Conservation (phyloP, 352 stramenopile genomes). For the Globisporangium solare region DNA sequence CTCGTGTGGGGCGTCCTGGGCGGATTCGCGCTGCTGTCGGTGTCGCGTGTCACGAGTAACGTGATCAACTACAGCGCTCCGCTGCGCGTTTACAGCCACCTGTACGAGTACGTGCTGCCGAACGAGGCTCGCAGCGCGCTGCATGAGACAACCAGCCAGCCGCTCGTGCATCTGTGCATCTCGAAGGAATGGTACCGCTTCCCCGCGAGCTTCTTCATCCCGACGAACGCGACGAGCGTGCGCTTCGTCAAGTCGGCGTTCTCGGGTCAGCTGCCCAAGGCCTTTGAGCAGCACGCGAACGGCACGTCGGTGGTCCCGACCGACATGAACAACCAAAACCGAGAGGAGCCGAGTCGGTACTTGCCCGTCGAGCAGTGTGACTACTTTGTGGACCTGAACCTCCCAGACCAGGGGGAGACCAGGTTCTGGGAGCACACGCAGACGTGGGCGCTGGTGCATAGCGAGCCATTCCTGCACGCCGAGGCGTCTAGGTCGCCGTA, state of each 20-base stretch:
- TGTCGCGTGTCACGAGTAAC: conserved; percentile 60
- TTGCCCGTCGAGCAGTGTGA: conserved; percentile 74
- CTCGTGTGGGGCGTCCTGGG: conserved; percentile 41
- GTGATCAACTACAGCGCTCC: conserved; percentile 70
- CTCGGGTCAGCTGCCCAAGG: conserved; percentile 91
- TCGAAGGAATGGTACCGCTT: conserved; percentile 98
- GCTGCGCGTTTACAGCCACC: conserved; percentile 63
- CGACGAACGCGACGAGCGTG: conserved; percentile 66
- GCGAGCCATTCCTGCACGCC: conserved; percentile 54
- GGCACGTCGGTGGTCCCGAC: conserved; percentile 55
- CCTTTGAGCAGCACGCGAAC: conserved; percentile 73
- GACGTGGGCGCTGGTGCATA: conserved; percentile 50
- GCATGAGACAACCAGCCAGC: conserved; percentile 4
- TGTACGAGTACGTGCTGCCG: conserved; percentile 56
- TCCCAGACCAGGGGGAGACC: conserved; percentile 54
- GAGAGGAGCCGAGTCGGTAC: conserved; percentile 89
- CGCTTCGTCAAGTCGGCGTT: conserved; percentile 93
- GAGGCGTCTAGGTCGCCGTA: conserved; percentile 59
- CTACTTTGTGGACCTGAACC: conserved; percentile 86
- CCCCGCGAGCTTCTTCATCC: conserved; percentile 95
- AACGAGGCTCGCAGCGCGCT: conserved; percentile 24
- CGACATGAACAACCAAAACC: conserved; percentile 94
- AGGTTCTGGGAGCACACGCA: conserved; percentile 56
- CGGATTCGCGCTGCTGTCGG: conserved; percentile 48
- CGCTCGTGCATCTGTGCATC: conserved; percentile 82